Evolutionary conservation across 371 early-diverging fungal species (phyloP).

Genomic region (Polyrhizophydium stewartii): DNA sequence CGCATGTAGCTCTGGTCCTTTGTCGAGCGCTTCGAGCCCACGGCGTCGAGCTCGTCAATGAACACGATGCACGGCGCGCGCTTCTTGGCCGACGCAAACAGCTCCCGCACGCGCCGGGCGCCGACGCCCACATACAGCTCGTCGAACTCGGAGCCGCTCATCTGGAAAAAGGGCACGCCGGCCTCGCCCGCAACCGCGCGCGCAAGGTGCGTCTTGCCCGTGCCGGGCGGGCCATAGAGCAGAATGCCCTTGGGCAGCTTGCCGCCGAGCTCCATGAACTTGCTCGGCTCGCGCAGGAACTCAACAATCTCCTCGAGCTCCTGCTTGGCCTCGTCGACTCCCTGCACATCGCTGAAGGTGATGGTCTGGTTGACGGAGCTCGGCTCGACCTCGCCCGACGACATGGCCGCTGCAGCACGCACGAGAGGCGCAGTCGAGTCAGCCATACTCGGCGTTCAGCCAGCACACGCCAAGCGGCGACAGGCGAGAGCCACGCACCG

Average conservation of each 20-base stretch:
- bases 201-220: conserved; percentile 77
- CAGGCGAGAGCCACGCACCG: conserved; percentile 11
- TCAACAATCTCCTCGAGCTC: conserved; percentile 95
- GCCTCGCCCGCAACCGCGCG: conserved; percentile 78
- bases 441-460: too few species aligned
- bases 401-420: conserved; percentile 20
- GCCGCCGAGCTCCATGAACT: conserved; percentile 89
- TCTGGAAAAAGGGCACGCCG: conserved; percentile 94
- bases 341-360: conserved; percentile 91
- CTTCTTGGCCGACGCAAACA: conserved; percentile 90
- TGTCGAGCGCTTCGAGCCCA: conserved; percentile 93
- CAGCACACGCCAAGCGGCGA: background rate
- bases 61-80: conserved; percentile 98
- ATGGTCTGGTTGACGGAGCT: conserved; percentile 49
- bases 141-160: conserved; percentile 97
- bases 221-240: conserved; percentile 98
- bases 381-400: conserved; percentile 43
- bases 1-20: conserved; percentile 93
- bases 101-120: conserved; percentile 66
- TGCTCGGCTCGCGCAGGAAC: conserved; percentile 87
- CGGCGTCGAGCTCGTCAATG: conserved; percentile 99
- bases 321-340: conserved; percentile 95
- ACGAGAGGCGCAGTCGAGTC: too few species aligned
- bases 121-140: conserved; percentile 99
- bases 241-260: conserved; percentile 94